Evolutionary conservation across 805 yeast genomes (phyloP).

Genomic region (Komagataella pastoris): DNA sequence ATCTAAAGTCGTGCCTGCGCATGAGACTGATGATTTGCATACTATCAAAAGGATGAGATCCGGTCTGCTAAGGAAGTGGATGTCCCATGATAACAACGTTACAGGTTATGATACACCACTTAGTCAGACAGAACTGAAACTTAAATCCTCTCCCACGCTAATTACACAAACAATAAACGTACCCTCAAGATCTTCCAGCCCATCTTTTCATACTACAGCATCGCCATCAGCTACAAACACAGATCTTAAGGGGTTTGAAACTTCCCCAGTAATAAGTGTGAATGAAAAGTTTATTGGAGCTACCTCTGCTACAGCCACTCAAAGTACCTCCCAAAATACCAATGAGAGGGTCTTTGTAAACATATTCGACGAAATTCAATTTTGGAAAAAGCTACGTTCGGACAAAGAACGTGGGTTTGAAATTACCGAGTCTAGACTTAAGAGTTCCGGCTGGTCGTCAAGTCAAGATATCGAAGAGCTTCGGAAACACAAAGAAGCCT

Average conservation of each 20-base stretch:
- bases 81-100: neutral
- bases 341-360: neutral
- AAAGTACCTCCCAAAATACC: neutral
- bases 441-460: neutral
- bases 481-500: neutral
- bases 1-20: neutral
- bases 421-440: neutral
- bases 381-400: neutral
- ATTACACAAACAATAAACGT: neutral
- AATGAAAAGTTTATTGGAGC: neutral
- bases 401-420: neutral
- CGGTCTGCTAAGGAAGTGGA: neutral
- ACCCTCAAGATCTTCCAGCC: neutral
- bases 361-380: neutral
- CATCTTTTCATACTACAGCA: neutral
- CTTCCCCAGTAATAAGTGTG: neutral
- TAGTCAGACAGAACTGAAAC: neutral
- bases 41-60: neutral
- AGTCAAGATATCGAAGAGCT: neutral
- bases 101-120: neutral
- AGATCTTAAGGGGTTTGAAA: neutral
- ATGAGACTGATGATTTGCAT: neutral
- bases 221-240: neutral
- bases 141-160: neutral
- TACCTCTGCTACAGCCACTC: neutral